Percentiles rank a stretch among this genome's conserved stretches.
These are phyloP conservation scores for Leishmania martiniquensis DNA, from an alignment of 208 protist genomes.

Conservation along the genomic window DNA sequence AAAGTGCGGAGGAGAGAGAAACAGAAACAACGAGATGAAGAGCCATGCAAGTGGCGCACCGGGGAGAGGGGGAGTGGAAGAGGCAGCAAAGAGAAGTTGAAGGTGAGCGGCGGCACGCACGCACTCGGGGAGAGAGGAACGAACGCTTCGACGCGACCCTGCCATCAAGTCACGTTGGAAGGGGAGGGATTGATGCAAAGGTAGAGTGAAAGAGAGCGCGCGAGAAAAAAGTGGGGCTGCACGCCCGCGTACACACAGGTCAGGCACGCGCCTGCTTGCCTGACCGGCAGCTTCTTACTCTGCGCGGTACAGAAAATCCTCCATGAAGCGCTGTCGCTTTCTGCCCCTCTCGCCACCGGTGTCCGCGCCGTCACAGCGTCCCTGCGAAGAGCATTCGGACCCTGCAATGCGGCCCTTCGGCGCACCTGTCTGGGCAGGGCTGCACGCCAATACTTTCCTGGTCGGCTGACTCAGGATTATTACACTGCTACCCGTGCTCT, in stretches of 20 bases:
- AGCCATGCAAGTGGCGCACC: not conserved
- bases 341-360: constrained; percentile 2
- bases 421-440: not conserved
- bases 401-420: not conserved
- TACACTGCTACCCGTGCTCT: constrained; percentile 40
- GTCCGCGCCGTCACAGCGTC: not conserved
- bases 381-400: not conserved
- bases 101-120: not conserved
- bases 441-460: not conserved
- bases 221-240: not conserved
- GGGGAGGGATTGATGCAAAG: not conserved
- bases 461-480: constrained; percentile 28
- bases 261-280: not conserved
- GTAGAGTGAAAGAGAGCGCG: no score
- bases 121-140: not conserved
- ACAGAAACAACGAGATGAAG: constrained; percentile 14
- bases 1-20: not conserved
- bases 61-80: not conserved
- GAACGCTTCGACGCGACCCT: not conserved
- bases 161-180: not conserved
- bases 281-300: not conserved
- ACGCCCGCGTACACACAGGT: not conserved
- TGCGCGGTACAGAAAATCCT: constrained; percentile 39
- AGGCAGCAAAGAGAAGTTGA: not conserved
- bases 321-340: constrained; percentile 40